Evolutionary conservation across 768 basidiomycete genomes (phyloP).

Genomic region (Polyporus arcularius): DNA sequence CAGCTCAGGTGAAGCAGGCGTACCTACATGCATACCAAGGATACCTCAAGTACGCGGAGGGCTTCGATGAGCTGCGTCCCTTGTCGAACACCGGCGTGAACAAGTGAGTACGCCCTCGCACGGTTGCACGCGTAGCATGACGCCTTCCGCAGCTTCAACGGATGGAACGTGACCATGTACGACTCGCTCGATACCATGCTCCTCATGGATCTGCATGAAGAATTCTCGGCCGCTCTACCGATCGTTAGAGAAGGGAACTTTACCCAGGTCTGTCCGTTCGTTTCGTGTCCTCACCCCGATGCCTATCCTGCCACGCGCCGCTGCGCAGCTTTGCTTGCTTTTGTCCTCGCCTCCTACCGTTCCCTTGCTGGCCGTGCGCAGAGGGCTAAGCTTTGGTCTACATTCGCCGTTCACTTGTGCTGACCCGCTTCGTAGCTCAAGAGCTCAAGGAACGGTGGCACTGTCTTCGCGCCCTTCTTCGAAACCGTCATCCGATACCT

Average conservation of each 20-base stretch:
- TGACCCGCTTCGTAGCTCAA: not conserved
- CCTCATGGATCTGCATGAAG: constrained; percentile 70
- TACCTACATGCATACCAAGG: constrained; percentile 70
- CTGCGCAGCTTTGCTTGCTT: no score
- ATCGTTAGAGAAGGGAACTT: constrained; percentile 52
- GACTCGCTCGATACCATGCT: constrained; percentile 87
- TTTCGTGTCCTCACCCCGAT: no score
- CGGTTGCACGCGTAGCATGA: not conserved
- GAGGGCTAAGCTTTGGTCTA: no score
- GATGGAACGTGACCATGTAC: constrained; percentile 75
- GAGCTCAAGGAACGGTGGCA: not conserved
- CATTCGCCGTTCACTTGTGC: no score
- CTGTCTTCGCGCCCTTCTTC: constrained; percentile 53
- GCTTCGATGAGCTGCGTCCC: constrained; percentile 65
- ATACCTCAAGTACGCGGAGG: constrained; percentile 61
- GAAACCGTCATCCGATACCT: constrained; percentile 91
- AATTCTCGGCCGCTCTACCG: constrained; percentile 65
- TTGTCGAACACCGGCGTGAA: constrained; percentile 46
- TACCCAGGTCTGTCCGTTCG: constrained; percentile 44
- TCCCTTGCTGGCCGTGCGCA: no score
- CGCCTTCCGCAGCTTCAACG: constrained; percentile 57
- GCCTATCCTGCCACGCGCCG: no score
- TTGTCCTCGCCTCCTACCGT: no score
- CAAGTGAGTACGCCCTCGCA: constrained; percentile 41
- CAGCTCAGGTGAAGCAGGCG: constrained; percentile 57